Percentiles rank a stretch among this genome's conserved stretches.
Conservation (phyloP, 306 rosid genomes). For the Cajanus cajan region DNA sequence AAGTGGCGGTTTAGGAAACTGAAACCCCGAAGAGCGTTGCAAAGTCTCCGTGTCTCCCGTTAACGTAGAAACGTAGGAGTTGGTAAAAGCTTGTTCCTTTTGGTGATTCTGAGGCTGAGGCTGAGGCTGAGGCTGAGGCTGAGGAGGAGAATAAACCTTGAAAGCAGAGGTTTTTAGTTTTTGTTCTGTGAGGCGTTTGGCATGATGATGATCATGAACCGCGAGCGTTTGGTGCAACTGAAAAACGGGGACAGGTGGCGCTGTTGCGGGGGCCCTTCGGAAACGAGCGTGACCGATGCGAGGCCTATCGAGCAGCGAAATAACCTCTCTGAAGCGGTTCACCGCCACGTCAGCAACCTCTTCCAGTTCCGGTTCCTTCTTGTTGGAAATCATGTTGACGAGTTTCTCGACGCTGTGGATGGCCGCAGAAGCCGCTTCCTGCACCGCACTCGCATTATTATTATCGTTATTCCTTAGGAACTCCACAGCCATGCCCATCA, state of each 20-base stretch:
- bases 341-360: slow-evolving; percentile 61
- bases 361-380: neutral
- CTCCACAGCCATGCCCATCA: slow-evolving; percentile 60
- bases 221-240: slow-evolving; percentile 12
- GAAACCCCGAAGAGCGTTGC: slow-evolving; percentile 60
- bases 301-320: slow-evolving; percentile 54
- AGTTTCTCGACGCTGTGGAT: slow-evolving; percentile 69
- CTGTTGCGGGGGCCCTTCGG: slow-evolving; percentile 43
- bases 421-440: slow-evolving; percentile 75
- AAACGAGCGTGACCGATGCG: slow-evolving; percentile 84
- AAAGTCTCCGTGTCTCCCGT: slow-evolving; percentile 49
- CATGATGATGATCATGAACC: too few species aligned
- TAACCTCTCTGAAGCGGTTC: slow-evolving; percentile 61
- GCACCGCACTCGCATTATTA: slow-evolving; percentile 34
- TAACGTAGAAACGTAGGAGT: slow-evolving; percentile 56
- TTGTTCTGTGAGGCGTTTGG: neutral
- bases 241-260: slow-evolving; percentile 7
- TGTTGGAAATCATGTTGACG: slow-evolving; percentile 50
- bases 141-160: slow-evolving; percentile 58
- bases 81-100: neutral
- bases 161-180: slow-evolving; percentile 44
- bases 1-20: slow-evolving; percentile 62
- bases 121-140: slow-evolving; percentile 31
- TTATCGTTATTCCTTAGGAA: slow-evolving; percentile 32
- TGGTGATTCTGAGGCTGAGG: neutral